A percentile compares a stretch with the other conserved stretches of the same genome.
Conservation (phyloP, 805 yeast species). For the Ogataea saltuana region DNA sequence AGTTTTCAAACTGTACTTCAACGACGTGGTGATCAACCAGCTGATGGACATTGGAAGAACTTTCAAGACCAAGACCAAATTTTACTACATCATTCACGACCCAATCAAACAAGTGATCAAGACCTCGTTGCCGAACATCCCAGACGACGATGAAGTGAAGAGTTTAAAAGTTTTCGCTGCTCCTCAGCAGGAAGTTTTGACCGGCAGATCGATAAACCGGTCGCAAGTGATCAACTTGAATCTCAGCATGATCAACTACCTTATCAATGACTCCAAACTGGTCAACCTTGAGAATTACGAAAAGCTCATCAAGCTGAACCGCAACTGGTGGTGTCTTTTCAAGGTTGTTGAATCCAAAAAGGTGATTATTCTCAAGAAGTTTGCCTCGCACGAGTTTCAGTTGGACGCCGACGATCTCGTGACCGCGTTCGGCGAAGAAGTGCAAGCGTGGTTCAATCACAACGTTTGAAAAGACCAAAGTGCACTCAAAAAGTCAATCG, state of each 20-base stretch:
- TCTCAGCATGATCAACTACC: conserved; percentile 20
- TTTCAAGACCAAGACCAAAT: conserved; percentile 19
- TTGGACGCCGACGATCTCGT: conserved; percentile 21
- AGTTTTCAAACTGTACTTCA: conserved; percentile 27
- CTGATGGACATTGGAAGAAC: conserved; percentile 24
- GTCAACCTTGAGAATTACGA: conserved; percentile 18
- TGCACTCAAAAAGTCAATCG: background rate
- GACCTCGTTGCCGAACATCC: conserved; percentile 33
- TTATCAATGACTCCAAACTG: conserved; percentile 18
- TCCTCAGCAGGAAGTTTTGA: conserved; percentile 3
- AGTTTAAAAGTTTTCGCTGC: conserved; percentile 11
- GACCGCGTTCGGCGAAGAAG: conserved; percentile 29
- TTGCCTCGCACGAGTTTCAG: conserved; percentile 17
- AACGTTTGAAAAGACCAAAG: background rate
- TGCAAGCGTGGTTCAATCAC: conserved; percentile 24
- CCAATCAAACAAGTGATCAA: conserved; percentile 19
- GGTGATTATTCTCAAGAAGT: conserved; percentile 25
- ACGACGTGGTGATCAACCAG: conserved; percentile 30
- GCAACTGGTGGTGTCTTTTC: conserved; percentile 31
- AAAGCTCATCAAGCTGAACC: conserved; percentile 28
- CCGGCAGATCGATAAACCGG: conserved; percentile 11
- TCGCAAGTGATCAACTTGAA: conserved; percentile 24
- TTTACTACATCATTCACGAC: conserved; percentile 29
- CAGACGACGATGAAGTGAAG: conserved; percentile 26
- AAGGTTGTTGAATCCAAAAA: conserved; percentile 16